Percentiles rank a stretch among this genome's conserved stretches.
These are phyloP conservation scores for Hyphodiscus sp. DNA, from an alignment of 2,329 filamentous ascomycete genomes.

Conservation along the genomic window DNA sequence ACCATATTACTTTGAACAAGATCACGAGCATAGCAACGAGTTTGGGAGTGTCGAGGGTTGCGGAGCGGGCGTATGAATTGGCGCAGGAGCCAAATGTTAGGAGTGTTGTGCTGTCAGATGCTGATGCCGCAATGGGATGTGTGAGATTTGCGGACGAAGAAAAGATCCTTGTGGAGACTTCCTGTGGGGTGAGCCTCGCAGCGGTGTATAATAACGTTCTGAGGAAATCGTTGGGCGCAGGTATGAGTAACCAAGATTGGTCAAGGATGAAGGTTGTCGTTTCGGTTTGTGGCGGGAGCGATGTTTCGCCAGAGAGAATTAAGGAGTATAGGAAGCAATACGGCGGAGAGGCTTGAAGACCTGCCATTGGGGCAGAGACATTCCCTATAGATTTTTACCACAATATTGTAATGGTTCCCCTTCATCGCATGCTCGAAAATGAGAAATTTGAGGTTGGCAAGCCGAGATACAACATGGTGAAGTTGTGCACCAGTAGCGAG, in stretches of 20 bases:
- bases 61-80: conserved; percentile 60
- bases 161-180: conserved; percentile 70
- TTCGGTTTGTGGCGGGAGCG: conserved; percentile 74
- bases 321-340: conserved; percentile 41
- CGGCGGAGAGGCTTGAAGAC: conserved; percentile 1
- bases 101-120: conserved; percentile 50
- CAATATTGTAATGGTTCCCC: too few relatives aligned
- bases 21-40: conserved; percentile 73
- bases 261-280: conserved; percentile 68
- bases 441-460: too few relatives aligned
- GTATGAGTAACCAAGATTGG: conserved; percentile 49
- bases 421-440: too few relatives aligned
- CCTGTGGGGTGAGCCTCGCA: conserved; percentile 77
- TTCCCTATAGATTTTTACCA: neutral
- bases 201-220: conserved; percentile 58
- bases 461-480: too few relatives aligned
- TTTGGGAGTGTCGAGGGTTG: conserved; percentile 65
- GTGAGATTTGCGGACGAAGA: conserved; percentile 77
- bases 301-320: conserved; percentile 57
- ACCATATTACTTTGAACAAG: conserved; percentile 55
- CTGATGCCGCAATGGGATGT: conserved; percentile 72
- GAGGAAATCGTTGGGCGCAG: conserved; percentile 51
- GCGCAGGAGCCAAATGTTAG: conserved; percentile 29
- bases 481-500: too few relatives aligned
- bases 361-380: neutral